Evolutionary conservation across 2,329 filamentous ascomycete genomes (phyloP), one percentile per base, ranked within the genome.

Genomic region (Colletotrichum sp.): DNA sequence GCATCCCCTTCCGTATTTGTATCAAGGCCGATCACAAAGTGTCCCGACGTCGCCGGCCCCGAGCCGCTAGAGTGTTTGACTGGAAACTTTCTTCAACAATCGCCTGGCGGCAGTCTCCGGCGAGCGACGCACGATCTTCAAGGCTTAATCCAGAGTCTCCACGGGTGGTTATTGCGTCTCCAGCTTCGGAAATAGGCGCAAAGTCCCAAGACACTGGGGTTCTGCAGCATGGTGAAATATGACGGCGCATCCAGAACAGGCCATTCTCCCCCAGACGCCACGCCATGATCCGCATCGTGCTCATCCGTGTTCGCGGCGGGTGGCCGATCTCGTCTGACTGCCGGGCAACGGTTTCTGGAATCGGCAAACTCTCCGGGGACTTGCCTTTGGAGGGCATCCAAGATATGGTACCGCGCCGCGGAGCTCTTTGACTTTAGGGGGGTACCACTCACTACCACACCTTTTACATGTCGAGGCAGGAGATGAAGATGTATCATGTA

Each of bases 271-370:
- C 55, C 57, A 30, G 59, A 68, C 26, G 69, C 64, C 64, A 68
- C 48, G 64, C 70, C 70, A 75, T 63, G 73, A 68, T 73, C 34
- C 43, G 48, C 70, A 34, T 73, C 28, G 34, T 52, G 21, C 64
- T 68, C 32, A 24, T 48, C 28, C 32, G 26, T 28, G 57, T 59
- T 59, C 57, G 57, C 43, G 32, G 63, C 43, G 32, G 69, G 52
- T 75, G 73, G 69, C 30, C 69, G 43, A 72, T 73, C 69, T 72
- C 63, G 55, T 64, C 39, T 68, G 73, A 68, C 64, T 68, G 57
- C 69, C 69, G 73, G 73, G 14, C 12, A 73, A 68, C n/a, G 34
- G 34, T 68, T 73, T 68, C 73, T 60, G 6, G 32, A 68, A 75
- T 21, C 70, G 70, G 70, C 8, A 75, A 60, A 52, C 34, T 64